A percentile compares a stretch with the other conserved stretches of the same genome.
Conservation (phyloP, 2,329 filamentous ascomycete species). For the Cryphonectria naterciae region DNA sequence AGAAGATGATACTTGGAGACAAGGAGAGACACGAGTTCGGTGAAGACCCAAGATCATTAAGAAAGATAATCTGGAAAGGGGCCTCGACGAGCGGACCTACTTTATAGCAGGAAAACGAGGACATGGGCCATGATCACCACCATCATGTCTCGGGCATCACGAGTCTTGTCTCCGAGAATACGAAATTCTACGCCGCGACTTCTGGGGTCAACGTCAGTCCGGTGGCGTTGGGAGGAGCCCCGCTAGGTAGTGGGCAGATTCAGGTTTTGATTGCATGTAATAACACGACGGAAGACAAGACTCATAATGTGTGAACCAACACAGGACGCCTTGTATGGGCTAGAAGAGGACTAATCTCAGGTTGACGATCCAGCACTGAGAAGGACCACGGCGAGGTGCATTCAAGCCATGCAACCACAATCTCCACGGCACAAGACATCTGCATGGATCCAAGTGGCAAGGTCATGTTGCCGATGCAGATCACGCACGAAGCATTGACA, state of each 20-base stretch:
- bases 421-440: not conserved
- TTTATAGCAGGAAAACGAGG: conserved; percentile 24
- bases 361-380: not conserved
- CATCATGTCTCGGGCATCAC: conserved; percentile 23
- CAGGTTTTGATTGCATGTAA: conserved; percentile 26
- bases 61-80: conserved; percentile 7
- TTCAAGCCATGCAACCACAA: not conserved
- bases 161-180: conserved; percentile 10
- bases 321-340: conserved; percentile 11
- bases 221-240: conserved; percentile 15
- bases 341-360: conserved; percentile 13
- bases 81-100: conserved; percentile 19
- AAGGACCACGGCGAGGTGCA: not conserved
- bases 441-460: not conserved
- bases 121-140: conserved; percentile 6
- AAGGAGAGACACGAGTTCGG: conserved; percentile 29
- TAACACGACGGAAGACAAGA: conserved; percentile 26
- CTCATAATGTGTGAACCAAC: conserved; percentile 25
- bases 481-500: not conserved
- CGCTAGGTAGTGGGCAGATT: conserved; percentile 17
- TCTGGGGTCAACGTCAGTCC: conserved; percentile 4
- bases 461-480: not conserved
- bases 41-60: conserved; percentile 17
- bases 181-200: not conserved
- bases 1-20: conserved; percentile 14